These are phyloP conservation scores for Boletus huronensis DNA, from an alignment of 768 basidiomycete genomes.

Conservation along the genomic window DNA sequence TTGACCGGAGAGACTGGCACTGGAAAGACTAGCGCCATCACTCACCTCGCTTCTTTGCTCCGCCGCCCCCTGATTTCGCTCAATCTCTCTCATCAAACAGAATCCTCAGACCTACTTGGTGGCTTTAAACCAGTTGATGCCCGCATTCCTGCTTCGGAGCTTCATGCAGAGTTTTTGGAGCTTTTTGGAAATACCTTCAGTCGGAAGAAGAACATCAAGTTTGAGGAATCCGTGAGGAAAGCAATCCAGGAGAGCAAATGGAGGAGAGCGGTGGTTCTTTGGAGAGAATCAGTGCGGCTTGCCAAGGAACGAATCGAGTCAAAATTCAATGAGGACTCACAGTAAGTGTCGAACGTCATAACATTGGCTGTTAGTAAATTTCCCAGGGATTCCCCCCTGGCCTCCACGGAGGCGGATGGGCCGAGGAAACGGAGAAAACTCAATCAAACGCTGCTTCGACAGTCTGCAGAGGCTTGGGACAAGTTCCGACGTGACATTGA, in stretches of 20 bases:
- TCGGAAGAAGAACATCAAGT: slow-evolving; percentile 82
- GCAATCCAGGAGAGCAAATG: slow-evolving; percentile 82
- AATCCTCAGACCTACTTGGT: slow-evolving; percentile 89
- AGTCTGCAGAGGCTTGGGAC: slow-evolving; percentile 59
- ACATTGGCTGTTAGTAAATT: background rate
- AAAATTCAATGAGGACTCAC: slow-evolving; percentile 29
- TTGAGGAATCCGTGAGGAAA: slow-evolving; percentile 76
- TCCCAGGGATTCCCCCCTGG: slow-evolving; percentile 19
- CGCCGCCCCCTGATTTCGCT: slow-evolving; percentile 77
- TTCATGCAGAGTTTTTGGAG: slow-evolving; percentile 73
- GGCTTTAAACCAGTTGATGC: slow-evolving; percentile 96
- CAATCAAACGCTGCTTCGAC: slow-evolving; percentile 39
- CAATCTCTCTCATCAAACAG: slow-evolving; percentile 95
- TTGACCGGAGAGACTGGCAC: slow-evolving; percentile 99
- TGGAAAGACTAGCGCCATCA: slow-evolving; percentile 92
- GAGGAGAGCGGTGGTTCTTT: slow-evolving; percentile 78
- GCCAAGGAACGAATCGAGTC: slow-evolving; percentile 60
- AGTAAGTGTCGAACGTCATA: slow-evolving; percentile 16
- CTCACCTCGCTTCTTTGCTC: slow-evolving; percentile 80
- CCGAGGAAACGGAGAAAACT: slow-evolving; percentile 74
- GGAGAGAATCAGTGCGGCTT: slow-evolving; percentile 72
- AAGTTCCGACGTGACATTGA: slow-evolving; percentile 63
- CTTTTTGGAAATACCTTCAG: slow-evolving; percentile 88
- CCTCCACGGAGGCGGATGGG: slow-evolving; percentile 37
- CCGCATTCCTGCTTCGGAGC: slow-evolving; percentile 63